Evolutionary conservation across 2,329 filamentous ascomycete species (phyloP), one percentile per base, ranked within the genome.

Genomic region (Alternaria gansuensis): DNA sequence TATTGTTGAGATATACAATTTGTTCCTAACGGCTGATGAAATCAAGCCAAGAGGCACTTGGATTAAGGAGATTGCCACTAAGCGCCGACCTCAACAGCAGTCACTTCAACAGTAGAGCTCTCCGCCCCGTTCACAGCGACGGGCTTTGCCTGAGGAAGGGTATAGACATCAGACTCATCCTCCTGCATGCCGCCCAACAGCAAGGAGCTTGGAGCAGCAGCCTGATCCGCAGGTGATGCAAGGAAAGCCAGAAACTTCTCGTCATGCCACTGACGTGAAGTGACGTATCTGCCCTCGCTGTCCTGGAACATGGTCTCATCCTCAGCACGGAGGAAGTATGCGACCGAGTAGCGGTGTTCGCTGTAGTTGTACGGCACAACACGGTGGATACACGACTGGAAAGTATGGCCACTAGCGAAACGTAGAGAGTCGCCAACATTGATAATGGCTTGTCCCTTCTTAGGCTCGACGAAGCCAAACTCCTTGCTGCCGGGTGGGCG

Each of bases 351-450:
- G 56, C 84, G 82, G 75, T 85, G 82, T 82, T 85, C 82, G 39
- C 71, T 66, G 23, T 80, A 78, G 74, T 84, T 72, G 60, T 82
- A 81, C 0, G 84, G 84, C 21, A 87, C 82, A 28, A 86, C 84
- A 57, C 83, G 79, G 78, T 86, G 84, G 71, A 87, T 84, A 78
- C 83, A 85, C 36, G 82, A 84, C 73, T 84, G 81, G 75, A 87
- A 80, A 57, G 79, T 83, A 74, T 82, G 81, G 41, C 80, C 82
- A 57, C 79, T 82, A 3, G 82, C 81, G 65, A 86, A 87, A 41
- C 84, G 81, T 62, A 87, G 79, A 26, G 83, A 84, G 78, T 88
- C 85, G 58, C 85, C 85, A 14, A 87, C 82, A 72, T 87, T 83
- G 64, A 87, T 78, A 67, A 87, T 80, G 31, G 84, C 85, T 63